Base-by-base conservation (phyloP, 2,329 filamentous ascomycete genomes). In the Blastomyces emzantsi region DNA sequence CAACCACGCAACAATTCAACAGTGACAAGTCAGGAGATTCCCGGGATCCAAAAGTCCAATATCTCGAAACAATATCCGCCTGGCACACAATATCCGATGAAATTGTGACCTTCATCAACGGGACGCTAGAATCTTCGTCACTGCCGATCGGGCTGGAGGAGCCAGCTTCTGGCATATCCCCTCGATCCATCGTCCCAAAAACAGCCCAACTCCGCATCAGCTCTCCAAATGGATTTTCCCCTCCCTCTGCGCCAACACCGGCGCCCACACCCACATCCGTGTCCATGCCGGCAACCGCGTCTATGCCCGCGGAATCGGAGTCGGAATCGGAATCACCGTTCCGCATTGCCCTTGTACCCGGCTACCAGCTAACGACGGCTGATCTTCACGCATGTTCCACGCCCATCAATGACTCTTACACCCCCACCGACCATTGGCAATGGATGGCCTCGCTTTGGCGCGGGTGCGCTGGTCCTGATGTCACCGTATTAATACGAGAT, bases 371-470 rank as follows among this genome's bases (percentile, higher is more conserved):
- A 51, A 89, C 87, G 15, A 83, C 88, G 0, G 88, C 90, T 0
- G 90, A 97, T 73, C 80, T 82, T 58, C 93, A 88, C 73, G 89
- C 92, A 1, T 85, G 84, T 62, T 80, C 82, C 17, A 86, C 92
- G 54, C 88, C 89, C 1, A 91, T 95, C 68, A 79, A 82, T 22
- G 92, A 96, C 72, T 81, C 83, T 7, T 96, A 95, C 74, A 84
- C 86, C 19, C 87, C 90, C 0, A 83, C 89, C n/a, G 92, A 96
- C 70, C 93, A 97, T 77, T 97, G 93, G 92, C 90, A 95, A 75
- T 97, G 93, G 93, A 91, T 94, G 81, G 93, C 93, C 45, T 93
- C 90, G 54, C 83, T 97, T 28, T 97, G 93, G 93, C 87, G 92
- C 11, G 90, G 91, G 11, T 89, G 90, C 62, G 82, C 92, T 0